These are phyloP conservation scores for sorghum (Sorghum bicolor) DNA, from an alignment of 176 grass and related monocot genomes.

Conservation along the genomic window Sorghum_bicolor_NCBIv3 NC_012873.2:57784001-57784500, in stretches of 20 bases:
- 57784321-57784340: background rate
- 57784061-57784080: background rate
- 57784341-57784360: background rate
- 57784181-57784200: conserved; percentile 44
- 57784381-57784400: background rate
- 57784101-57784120: background rate
- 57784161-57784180: conserved; percentile 55
- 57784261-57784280: conserved; percentile 20
- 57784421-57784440: conserved; percentile 9
- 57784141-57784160: conserved; percentile 36
- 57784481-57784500: background rate
- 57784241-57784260: background rate
- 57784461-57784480: conserved; percentile 14
- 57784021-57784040: background rate
- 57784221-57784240: background rate
- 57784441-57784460: background rate
- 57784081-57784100: background rate
- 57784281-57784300: background rate
- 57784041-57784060: background rate
- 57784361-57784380: background rate
- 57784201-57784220: background rate
- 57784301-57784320: background rate
- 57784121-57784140: conserved; percentile 41
- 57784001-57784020: background rate
- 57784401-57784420: background rate